Conservation (phyloP, 768 basidiomycete genomes). For the Trametes gibbosa region DNA sequence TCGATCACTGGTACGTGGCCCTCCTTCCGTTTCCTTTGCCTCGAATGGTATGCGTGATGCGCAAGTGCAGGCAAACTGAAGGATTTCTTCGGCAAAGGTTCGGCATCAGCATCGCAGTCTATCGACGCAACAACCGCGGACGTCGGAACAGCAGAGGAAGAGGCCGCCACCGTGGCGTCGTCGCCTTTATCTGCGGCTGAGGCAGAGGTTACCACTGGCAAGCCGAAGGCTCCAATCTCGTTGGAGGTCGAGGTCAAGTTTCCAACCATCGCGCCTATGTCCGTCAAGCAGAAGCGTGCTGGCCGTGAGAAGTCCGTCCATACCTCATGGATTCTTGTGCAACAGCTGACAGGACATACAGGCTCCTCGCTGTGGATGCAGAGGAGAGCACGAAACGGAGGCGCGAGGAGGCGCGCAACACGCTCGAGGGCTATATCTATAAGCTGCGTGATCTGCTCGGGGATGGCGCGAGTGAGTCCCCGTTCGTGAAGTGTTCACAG, state of each 20-base stretch:
- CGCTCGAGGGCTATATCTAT: conserved; percentile 93
- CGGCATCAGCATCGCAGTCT: conserved; percentile 34
- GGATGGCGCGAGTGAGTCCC: conserved; percentile 57
- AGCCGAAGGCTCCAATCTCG: conserved; percentile 55
- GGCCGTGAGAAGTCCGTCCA: conserved; percentile 67
- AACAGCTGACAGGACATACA: conserved; percentile 28
- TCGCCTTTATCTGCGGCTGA: conserved; percentile 31
- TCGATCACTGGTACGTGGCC: conserved; percentile 59
- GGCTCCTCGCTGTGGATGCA: conserved; percentile 74
- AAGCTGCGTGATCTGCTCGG: conserved; percentile 79
- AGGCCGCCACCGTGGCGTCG: conserved; percentile 16
- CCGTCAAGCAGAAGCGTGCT: conserved; percentile 68
- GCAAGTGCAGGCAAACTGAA: conserved; percentile 73
- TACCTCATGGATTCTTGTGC: background rate
- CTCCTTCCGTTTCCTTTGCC: background rate
- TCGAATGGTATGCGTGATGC: conserved; percentile 12
- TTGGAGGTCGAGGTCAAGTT: conserved; percentile 63
- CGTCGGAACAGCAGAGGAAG: conserved; percentile 33
- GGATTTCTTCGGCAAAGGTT: conserved; percentile 73
- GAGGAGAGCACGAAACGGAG: conserved; percentile 75
- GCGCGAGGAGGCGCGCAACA: conserved; percentile 88
- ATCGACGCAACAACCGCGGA: conserved; percentile 33
- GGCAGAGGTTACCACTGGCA: conserved; percentile 32
- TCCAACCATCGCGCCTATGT: conserved; percentile 72
- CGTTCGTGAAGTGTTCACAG: conserved; percentile 86